phyloP scores from a whole-genome alignment of 805 yeast genomes.

The Brettanomyces bruxellensis region DNA sequence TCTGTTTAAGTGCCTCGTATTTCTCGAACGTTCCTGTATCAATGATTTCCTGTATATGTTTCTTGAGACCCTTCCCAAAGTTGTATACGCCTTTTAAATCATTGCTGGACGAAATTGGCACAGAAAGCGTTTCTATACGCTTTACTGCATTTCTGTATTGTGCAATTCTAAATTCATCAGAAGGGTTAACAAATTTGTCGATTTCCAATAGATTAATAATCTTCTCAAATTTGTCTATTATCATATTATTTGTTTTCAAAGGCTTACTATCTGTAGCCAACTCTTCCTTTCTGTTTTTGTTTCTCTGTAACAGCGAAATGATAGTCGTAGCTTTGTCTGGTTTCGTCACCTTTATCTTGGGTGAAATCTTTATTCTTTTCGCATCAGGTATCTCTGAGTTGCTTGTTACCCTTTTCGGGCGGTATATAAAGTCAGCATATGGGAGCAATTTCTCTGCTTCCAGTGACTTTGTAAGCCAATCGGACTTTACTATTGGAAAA shows the following conservation, averaged over 20 bases:
- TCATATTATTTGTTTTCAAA: conserved; percentile 18
- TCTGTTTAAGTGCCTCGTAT: conserved; percentile 7
- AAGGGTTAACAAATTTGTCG: conserved; percentile 11
- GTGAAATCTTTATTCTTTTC: neutral
- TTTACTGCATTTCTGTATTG: conserved; percentile 36
- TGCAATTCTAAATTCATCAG: conserved; percentile 10
- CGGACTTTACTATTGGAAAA: neutral
- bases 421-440: neutral
- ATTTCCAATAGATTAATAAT: conserved; percentile 22
- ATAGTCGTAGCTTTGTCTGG: neutral
- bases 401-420: neutral
- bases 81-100: conserved; percentile 33
- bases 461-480: conserved; percentile 4
- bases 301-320: conserved; percentile 2
- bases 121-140: conserved; percentile 20
- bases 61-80: conserved; percentile 32
- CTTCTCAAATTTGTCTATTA: conserved; percentile 23
- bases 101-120: conserved; percentile 24
- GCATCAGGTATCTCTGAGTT: neutral
- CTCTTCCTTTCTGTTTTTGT: conserved; percentile 2
- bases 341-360: neutral
- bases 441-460: neutral
- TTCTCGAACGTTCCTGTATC: conserved; percentile 26
- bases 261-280: neutral
- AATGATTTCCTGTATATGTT: conserved; percentile 38